Evolutionary conservation across 163 green algal genomes (phyloP).

Genomic region (Chlamydomonas reinhardtii): DNA sequence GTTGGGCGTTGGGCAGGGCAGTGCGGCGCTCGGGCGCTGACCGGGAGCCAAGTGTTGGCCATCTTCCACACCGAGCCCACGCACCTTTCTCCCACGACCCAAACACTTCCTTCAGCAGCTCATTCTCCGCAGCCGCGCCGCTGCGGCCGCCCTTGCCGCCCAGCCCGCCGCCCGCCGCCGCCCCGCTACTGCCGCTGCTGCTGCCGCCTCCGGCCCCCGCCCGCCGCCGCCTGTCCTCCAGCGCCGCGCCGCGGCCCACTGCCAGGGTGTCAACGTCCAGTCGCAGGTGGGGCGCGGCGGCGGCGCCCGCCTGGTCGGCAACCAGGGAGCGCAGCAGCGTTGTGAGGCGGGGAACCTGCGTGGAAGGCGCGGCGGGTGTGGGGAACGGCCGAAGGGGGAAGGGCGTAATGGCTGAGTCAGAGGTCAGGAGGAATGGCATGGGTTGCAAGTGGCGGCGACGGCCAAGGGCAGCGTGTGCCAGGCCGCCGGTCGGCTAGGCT

Average conservation of each 20-base stretch:
- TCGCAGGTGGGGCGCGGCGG: not conserved
- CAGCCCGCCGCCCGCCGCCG: too few relatives aligned
- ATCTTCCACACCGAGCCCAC: too few relatives aligned
- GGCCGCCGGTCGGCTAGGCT: too few relatives aligned
- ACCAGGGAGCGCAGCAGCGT: slow-evolving; percentile 11
- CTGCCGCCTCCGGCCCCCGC: not conserved
- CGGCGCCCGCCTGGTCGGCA: not conserved
- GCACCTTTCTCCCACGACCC: slow-evolving; percentile 19
- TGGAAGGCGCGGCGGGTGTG: not conserved
- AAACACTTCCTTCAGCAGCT: slow-evolving; percentile 14
- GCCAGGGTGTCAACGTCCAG: slow-evolving; percentile 6
- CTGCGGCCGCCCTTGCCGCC: not conserved
- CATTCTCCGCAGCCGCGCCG: not conserved
- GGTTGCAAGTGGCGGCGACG: too few relatives aligned
- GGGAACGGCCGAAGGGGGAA: not conserved
- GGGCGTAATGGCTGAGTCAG: not conserved
- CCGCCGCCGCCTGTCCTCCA: slow-evolving; percentile 1
- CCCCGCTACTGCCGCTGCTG: not conserved
- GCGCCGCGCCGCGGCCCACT: slow-evolving; percentile 2
- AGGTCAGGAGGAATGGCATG: too few relatives aligned
- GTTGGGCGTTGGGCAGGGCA: too few relatives aligned
- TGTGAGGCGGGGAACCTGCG: slow-evolving; percentile 38
- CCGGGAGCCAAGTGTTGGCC: too few relatives aligned
- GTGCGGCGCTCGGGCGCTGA: too few relatives aligned
- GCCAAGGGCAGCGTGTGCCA: too few relatives aligned